Conservation (phyloP, 1,139 yeast species). For the Meyerozyma carpophila region DNA sequence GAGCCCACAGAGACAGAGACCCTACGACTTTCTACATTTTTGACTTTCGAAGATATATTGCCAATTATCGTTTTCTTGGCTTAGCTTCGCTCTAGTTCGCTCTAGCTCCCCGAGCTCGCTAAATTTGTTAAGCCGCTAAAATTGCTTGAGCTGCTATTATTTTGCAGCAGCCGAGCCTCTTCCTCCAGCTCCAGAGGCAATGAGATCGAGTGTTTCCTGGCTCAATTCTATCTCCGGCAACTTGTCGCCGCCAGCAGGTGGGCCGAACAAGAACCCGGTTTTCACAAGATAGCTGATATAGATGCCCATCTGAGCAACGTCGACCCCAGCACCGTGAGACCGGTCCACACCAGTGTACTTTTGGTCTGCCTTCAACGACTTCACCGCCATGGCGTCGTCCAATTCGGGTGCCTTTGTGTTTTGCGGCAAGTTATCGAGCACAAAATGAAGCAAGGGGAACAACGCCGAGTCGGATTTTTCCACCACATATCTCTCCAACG, state of each 20-base stretch:
- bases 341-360: constrained; percentile 61
- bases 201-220: constrained; percentile 56
- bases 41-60: too few species aligned
- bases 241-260: constrained; percentile 36
- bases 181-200: constrained; percentile 83
- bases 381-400: constrained; percentile 75
- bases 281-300: constrained; percentile 76
- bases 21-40: neutral
- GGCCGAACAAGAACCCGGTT: constrained; percentile 71
- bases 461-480: constrained; percentile 72
- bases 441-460: constrained; percentile 91
- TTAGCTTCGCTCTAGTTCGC: too few species aligned
- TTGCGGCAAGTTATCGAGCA: constrained; percentile 84
- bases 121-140: too few species aligned
- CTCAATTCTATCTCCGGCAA: constrained; percentile 59
- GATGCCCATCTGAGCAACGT: constrained; percentile 57
- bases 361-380: constrained; percentile 56
- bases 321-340: constrained; percentile 70
- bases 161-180: constrained; percentile 56
- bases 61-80: too few species aligned
- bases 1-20: neutral
- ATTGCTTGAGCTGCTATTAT: too few species aligned
- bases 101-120: neutral
- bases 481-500: constrained; percentile 72
- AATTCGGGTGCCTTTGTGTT: constrained; percentile 93